Evolutionary conservation across 306 rosid species (phyloP).

Genomic region (Medicago ruthenica): DNA sequence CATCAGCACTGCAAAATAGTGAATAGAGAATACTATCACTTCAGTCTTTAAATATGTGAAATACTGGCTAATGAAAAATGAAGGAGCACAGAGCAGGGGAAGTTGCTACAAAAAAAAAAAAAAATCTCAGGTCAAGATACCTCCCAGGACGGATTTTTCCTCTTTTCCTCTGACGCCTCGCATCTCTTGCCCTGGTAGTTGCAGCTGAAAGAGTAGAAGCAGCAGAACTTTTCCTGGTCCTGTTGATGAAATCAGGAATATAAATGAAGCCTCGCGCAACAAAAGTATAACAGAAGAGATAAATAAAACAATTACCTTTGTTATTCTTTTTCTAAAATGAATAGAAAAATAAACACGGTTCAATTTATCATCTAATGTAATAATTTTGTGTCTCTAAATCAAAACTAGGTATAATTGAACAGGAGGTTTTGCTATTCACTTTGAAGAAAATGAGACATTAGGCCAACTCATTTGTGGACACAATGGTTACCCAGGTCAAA

Average conservation of each 20-base stretch:
- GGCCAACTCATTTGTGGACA: slow-evolving; percentile 6
- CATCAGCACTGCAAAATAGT: slow-evolving; percentile 72
- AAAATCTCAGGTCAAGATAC: slow-evolving; percentile 51
- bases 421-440: slow-evolving; percentile 4
- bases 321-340: neutral
- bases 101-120: neutral
- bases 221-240: slow-evolving; percentile 74
- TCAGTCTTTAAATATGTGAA: slow-evolving; percentile 15
- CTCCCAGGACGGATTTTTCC: slow-evolving; percentile 98
- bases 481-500: neutral
- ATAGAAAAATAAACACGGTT: slow-evolving; percentile 26
- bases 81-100: neutral
- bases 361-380: slow-evolving; percentile 2
- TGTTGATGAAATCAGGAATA: slow-evolving; percentile 54
- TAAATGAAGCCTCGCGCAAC: slow-evolving; percentile 21
- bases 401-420: neutral
- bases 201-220: slow-evolving; percentile 69
- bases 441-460: slow-evolving; percentile 30
- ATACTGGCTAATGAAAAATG: slow-evolving; percentile 15
- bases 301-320: neutral
- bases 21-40: slow-evolving; percentile 24
- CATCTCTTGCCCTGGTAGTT: slow-evolving; percentile 83
- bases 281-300: slow-evolving; percentile 13
- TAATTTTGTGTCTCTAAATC: slow-evolving; percentile 11
- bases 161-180: slow-evolving; percentile 84